Conservation (phyloP, 305 asterid genomes). For the Plantago rigida region DNA sequence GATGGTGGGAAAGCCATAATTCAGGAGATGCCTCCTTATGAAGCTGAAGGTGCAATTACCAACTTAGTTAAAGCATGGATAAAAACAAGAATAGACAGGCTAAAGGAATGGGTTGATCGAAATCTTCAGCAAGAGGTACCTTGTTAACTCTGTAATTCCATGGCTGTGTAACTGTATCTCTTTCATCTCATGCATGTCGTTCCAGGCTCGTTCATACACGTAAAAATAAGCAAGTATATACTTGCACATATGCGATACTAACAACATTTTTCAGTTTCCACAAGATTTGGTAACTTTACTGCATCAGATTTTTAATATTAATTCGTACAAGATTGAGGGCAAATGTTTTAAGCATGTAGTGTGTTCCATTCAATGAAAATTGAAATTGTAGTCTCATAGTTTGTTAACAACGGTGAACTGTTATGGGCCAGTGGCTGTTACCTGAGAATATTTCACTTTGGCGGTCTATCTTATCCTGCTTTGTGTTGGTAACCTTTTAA, state of each 20-base stretch:
- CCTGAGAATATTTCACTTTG: neutral
- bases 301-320: too few relatives aligned
- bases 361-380: too few relatives aligned
- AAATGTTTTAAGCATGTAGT: too few relatives aligned
- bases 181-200: neutral
- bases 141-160: neutral
- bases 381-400: too few relatives aligned
- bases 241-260: too few relatives aligned
- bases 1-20: slow-evolving; percentile 97
- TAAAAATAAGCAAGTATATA: too few relatives aligned
- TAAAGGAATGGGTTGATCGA: slow-evolving; percentile 84
- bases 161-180: neutral
- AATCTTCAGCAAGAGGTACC: slow-evolving; percentile 93
- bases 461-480: neutral
- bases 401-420: too few relatives aligned
- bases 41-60: slow-evolving; percentile 85
- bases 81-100: slow-evolving; percentile 68
- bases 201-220: too few relatives aligned
- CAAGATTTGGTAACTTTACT: too few relatives aligned
- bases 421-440: too few relatives aligned
- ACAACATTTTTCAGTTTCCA: too few relatives aligned
- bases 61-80: slow-evolving; percentile 82
- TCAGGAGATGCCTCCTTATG: slow-evolving; percentile 96
- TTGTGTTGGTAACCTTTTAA: neutral
- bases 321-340: too few relatives aligned